phyloP scores from a whole-genome alignment of 2,329 filamentous ascomycete genomes.

The Fusarium annulatum region DNA sequence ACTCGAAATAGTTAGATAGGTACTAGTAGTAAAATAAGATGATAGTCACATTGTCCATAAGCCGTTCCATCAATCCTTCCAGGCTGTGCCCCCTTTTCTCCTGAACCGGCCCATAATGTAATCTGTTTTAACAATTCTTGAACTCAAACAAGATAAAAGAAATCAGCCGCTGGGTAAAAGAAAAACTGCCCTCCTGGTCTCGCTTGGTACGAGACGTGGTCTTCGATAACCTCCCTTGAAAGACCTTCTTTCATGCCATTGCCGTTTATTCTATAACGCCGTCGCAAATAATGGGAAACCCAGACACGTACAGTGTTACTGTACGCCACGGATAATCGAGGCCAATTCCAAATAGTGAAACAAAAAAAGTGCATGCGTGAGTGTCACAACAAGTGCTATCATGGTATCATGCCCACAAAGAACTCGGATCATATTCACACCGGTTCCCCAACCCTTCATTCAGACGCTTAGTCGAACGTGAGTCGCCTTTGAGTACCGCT shows the following conservation, averaged over 20 bases:
- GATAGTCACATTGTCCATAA: slow-evolving; percentile 33
- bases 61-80: slow-evolving; percentile 29
- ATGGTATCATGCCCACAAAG: slow-evolving; percentile 52
- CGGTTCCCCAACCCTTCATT: neutral
- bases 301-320: slow-evolving; percentile 31
- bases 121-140: slow-evolving; percentile 24
- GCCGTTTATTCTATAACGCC: slow-evolving; percentile 45
- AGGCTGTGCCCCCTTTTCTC: slow-evolving; percentile 28
- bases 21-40: slow-evolving; percentile 25
- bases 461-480: slow-evolving; percentile 79
- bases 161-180: slow-evolving; percentile 3
- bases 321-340: slow-evolving; percentile 29
- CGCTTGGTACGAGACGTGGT: slow-evolving; percentile 4
- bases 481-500: slow-evolving; percentile 79
- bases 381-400: slow-evolving; percentile 46
- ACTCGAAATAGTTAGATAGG: slow-evolving; percentile 9
- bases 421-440: slow-evolving; percentile 16
- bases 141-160: slow-evolving; percentile 32
- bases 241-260: slow-evolving; percentile 34
- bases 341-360: slow-evolving; percentile 27
- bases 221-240: slow-evolving; percentile 19
- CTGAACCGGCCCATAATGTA: slow-evolving; percentile 25
- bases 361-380: slow-evolving; percentile 22
- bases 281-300: slow-evolving; percentile 34
- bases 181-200: slow-evolving; percentile 22